Conservation (phyloP, 169 alveolate species). For the Eimeria necatrix region DNA sequence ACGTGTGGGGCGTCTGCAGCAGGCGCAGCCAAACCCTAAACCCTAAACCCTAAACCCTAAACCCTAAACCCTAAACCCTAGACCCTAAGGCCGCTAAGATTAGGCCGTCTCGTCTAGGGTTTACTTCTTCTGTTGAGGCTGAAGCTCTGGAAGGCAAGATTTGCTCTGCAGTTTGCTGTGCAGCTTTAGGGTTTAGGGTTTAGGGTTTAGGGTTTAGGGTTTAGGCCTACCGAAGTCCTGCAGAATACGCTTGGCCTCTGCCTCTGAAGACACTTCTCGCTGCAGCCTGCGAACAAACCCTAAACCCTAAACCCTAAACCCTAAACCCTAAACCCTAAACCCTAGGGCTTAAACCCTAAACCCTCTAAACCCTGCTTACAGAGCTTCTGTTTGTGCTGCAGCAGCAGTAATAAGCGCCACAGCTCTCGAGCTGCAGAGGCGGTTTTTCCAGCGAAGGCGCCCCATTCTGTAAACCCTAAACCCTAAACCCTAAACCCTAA, state of each 20-base stretch:
- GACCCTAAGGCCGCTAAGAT: no score
- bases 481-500: constrained; percentile 30
- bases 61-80: no score
- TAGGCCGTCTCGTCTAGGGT: no score
- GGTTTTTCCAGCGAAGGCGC: constrained; percentile 20
- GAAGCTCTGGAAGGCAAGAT: no score
- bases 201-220: constrained; percentile 15
- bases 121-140: no score
- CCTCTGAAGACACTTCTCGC: neutral
- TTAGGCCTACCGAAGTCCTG: neutral
- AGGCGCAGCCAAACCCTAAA: no score
- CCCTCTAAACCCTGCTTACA: neutral
- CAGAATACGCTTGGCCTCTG: neutral
- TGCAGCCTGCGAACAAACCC: constrained; percentile 26
- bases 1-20: constrained; percentile 10
- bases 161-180: neutral
- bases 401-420: constrained; percentile 8
- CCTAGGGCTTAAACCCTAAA: neutral
- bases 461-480: neutral
- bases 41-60: no score
- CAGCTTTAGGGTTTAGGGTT: neutral
- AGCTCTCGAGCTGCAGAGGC: constrained; percentile 4
- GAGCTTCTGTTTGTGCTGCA: neutral
- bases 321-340: constrained; percentile 1
- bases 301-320: neutral